Conservation (phyloP, 768 basidiomycete genomes). For the Rhizopogon vesiculosus region DNA sequence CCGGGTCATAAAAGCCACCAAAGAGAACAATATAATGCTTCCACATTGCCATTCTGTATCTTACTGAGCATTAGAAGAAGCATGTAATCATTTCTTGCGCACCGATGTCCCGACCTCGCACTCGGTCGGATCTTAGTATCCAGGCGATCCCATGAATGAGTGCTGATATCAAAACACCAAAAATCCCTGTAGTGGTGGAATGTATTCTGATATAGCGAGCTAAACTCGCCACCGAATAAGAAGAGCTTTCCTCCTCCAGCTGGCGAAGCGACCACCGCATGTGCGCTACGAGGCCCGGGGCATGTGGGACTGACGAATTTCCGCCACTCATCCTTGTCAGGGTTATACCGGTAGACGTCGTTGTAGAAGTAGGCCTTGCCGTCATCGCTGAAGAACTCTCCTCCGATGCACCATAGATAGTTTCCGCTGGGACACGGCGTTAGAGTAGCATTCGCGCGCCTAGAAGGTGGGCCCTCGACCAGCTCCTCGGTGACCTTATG, state of each 20-base stretch:
- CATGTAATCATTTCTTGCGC: slow-evolving; percentile 9
- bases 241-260: slow-evolving; percentile 84
- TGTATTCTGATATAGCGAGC: slow-evolving; percentile 73
- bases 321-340: slow-evolving; percentile 92
- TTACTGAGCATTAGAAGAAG: background rate
- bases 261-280: slow-evolving; percentile 71
- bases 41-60: slow-evolving; percentile 79
- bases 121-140: slow-evolving; percentile 80
- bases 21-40: slow-evolving; percentile 85
- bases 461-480: slow-evolving; percentile 75
- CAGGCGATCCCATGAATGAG: slow-evolving; percentile 82
- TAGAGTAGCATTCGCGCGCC: slow-evolving; percentile 80
- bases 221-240: slow-evolving; percentile 86
- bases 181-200: slow-evolving; percentile 90
- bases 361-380: slow-evolving; percentile 83
- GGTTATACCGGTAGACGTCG: slow-evolving; percentile 82
- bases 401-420: slow-evolving; percentile 80
- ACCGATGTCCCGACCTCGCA: slow-evolving; percentile 83
- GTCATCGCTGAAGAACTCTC: slow-evolving; percentile 87
- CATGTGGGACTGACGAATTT: slow-evolving; percentile 79
- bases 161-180: slow-evolving; percentile 80
- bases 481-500: slow-evolving; percentile 85
- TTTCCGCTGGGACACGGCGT: slow-evolving; percentile 77
- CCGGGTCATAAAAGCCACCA: slow-evolving; percentile 89
- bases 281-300: slow-evolving; percentile 85